A percentile compares a stretch with the other conserved stretches of the same genome.
These are phyloP conservation scores for Colletotrichum godetiae DNA, from an alignment of 2,329 filamentous ascomycete genomes.

Conservation along the genomic window DNA sequence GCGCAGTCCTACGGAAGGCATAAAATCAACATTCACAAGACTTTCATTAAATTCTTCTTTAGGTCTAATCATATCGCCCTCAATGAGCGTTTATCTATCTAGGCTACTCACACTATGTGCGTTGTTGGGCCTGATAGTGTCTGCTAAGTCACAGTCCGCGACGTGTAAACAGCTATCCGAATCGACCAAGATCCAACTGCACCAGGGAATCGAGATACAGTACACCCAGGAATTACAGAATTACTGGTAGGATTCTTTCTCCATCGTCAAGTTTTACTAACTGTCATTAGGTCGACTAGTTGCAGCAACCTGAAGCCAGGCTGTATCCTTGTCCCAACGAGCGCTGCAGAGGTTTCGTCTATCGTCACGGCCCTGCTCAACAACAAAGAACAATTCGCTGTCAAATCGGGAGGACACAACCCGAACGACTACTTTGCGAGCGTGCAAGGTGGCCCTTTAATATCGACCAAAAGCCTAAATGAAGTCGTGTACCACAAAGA, in stretches of 20 bases:
- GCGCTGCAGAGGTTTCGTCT: slow-evolving; percentile 61
- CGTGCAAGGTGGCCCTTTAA: slow-evolving; percentile 58
- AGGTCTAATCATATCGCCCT: no score
- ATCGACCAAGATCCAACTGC: slow-evolving; percentile 3
- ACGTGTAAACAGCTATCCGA: slow-evolving; percentile 2
- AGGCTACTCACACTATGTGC: not conserved
- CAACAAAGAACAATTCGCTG: slow-evolving; percentile 61
- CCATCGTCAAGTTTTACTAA: no score
- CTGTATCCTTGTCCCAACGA: slow-evolving; percentile 60
- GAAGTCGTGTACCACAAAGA: slow-evolving; percentile 51
- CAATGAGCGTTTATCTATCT: no score
- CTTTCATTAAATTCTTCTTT: no score
- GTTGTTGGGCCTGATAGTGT: not conserved
- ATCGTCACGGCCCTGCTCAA: slow-evolving; percentile 62
- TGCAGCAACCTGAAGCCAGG: slow-evolving; percentile 56
- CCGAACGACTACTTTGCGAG: slow-evolving; percentile 65
- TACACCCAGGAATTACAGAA: slow-evolving; percentile 7
- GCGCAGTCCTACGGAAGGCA: no score
- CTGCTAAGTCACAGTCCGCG: not conserved
- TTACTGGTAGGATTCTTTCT: not conserved
- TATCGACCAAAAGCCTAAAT: slow-evolving; percentile 59
- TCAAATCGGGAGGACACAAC: slow-evolving; percentile 69
- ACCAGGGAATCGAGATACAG: not conserved
- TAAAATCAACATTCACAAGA: no score
- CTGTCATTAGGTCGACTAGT: slow-evolving; percentile 50